Base-by-base conservation (phyloP, 2,329 filamentous ascomycete genomes). In the Fusarium lateritium region DNA sequence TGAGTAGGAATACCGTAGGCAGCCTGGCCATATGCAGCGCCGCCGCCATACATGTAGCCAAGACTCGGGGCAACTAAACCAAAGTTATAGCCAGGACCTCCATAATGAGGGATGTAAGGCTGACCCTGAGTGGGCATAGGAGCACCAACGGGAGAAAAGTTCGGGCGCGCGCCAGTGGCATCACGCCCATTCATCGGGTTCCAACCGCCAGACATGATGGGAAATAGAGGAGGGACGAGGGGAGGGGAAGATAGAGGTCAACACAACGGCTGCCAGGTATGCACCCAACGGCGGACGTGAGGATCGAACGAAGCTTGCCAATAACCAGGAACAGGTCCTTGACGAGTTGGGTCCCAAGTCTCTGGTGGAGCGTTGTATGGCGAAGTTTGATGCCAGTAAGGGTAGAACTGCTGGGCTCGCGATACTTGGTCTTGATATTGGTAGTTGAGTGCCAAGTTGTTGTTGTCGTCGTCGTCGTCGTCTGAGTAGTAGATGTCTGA, bases 141-240 rank as follows among this genome's bases (percentile, higher is more conserved):
- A 15, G 72, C 76, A 21, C 79, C 77, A 33, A 64, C 72, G 6
- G 80, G 80, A 33, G 79, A 73, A 56, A 74, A 74, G 15, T 73
- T 69, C 6, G 81, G 81, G 2, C 76, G 76, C 36, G 60, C 49
- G 21, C 75, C 76, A 13, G 73, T 68, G n/a, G 73, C 58, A 63
- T 83, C 82, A 17, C 79, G 80, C 21, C 82, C 77, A 34, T 77
- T 76, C 15, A 79, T 59, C 6, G 80, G 80, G 59, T 83, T 83
- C 79, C 79, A 81, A 38, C 80, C 79, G 40, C 77, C 76, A 49
- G 79, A 76, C 79, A 82, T 82, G 13, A 15, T 65, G 26, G n/a
- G 13, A n/a, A 36, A 22, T 40, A 19, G 36, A 1, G 21, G 36
- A 1, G 45, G 8, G 34, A 11, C 10, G 13, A 21, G n/a, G 26